These are phyloP conservation scores for Colletotrichum paranaense DNA, from an alignment of 2,329 filamentous ascomycete genomes.

Conservation along the genomic window DNA sequence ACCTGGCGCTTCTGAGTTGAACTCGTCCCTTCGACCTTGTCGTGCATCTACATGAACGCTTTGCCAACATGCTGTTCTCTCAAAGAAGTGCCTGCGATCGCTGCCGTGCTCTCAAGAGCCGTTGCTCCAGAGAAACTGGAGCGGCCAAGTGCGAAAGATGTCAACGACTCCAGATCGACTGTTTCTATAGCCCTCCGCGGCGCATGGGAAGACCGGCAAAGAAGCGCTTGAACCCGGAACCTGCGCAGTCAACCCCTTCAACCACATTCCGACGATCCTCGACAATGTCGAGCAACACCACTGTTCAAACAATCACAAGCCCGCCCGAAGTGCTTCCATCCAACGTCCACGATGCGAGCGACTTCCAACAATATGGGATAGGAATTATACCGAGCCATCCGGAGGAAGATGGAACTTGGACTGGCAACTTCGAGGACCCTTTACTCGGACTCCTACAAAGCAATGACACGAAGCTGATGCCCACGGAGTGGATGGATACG, in stretches of 20 bases:
- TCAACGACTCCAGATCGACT: conserved; percentile 31
- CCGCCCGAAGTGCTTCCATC: conserved; percentile 3
- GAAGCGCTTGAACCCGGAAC: conserved; percentile 24
- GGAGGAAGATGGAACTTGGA: conserved; percentile 11
- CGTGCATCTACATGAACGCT: background rate
- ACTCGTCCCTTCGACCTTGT: background rate
- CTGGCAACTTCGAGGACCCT: conserved; percentile 21
- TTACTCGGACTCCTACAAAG: conserved; percentile 19
- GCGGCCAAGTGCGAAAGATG: conserved; percentile 31
- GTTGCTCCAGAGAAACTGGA: conserved; percentile 26
- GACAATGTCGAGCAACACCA: conserved; percentile 21
- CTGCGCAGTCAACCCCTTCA: background rate
- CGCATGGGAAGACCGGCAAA: conserved; percentile 31
- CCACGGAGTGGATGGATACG: conserved; percentile 21
- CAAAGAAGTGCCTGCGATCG: conserved; percentile 35
- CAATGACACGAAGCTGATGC: conserved; percentile 9
- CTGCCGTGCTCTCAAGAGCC: conserved; percentile 34
- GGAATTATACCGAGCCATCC: conserved; percentile 20
- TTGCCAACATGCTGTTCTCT: conserved; percentile 30
- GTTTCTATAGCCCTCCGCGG: conserved; percentile 31
- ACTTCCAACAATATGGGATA: conserved; percentile 29
- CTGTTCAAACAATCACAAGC: conserved; percentile 10
- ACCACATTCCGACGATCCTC: conserved; percentile 14
- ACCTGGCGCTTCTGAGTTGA: background rate
- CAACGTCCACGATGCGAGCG: conserved; percentile 3